phyloP scores from a whole-genome alignment of 1,139 yeast genomes.

The Debaryomyces coudertii region DNA sequence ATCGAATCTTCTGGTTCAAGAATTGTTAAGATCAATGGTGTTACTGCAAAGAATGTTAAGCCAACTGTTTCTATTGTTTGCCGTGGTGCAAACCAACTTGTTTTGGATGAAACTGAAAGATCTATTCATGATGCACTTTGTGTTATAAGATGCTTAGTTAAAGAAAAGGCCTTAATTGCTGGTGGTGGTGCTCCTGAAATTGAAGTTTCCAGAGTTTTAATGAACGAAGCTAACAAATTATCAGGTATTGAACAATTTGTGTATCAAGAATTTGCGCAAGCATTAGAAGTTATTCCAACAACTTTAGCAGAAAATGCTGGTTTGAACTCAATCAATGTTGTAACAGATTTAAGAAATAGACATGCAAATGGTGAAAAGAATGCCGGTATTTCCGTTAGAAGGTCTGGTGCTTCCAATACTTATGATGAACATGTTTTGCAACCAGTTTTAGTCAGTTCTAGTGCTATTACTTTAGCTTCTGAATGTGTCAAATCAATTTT shows the following conservation, averaged over 20 bases:
- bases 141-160: slow-evolving; percentile 93
- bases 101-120: slow-evolving; percentile 94
- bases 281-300: slow-evolving; percentile 94
- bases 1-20: slow-evolving; percentile 91
- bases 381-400: slow-evolving; percentile 95
- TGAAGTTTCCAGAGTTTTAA: slow-evolving; percentile 81
- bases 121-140: slow-evolving; percentile 96
- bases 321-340: slow-evolving; percentile 89
- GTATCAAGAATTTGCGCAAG: slow-evolving; percentile 94
- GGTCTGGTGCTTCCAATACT: slow-evolving; percentile 91
- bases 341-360: slow-evolving; percentile 89
- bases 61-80: slow-evolving; percentile 90
- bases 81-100: slow-evolving; percentile 90
- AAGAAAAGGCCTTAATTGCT: slow-evolving; percentile 91
- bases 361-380: slow-evolving; percentile 90
- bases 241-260: slow-evolving; percentile 94
- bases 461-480: slow-evolving; percentile 91
- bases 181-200: slow-evolving; percentile 99
- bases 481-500: slow-evolving; percentile 95
- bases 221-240: slow-evolving; percentile 74
- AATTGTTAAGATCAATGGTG: slow-evolving; percentile 88
- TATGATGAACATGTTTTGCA: slow-evolving; percentile 93
- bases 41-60: slow-evolving; percentile 55
- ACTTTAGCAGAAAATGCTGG: slow-evolving; percentile 99
- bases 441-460: slow-evolving; percentile 91